phyloP scores from a whole-genome alignment of 768 basidiomycete genomes.

The Rossbeevera mucosa region DNA sequence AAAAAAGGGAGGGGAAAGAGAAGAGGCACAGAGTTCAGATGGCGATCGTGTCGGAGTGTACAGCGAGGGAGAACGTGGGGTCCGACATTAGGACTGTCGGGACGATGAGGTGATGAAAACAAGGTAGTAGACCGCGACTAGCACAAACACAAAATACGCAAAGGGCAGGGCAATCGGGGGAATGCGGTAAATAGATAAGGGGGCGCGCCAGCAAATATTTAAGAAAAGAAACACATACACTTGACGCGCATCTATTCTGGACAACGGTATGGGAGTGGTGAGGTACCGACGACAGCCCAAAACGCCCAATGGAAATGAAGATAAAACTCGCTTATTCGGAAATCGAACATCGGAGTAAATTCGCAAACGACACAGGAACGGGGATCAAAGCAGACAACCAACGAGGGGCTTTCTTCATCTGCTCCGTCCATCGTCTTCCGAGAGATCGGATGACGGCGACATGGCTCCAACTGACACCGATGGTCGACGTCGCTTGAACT shows the following conservation, averaged over 20 bases:
- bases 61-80: slow-evolving; percentile 12
- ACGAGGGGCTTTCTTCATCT: slow-evolving; percentile 6
- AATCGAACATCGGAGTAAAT: slow-evolving; percentile 15
- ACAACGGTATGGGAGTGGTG: slow-evolving; percentile 12
- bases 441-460: slow-evolving; percentile 20
- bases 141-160: slow-evolving; percentile 2
- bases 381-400: slow-evolving; percentile 3
- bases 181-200: background rate
- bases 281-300: background rate
- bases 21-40: background rate
- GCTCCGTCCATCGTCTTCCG: slow-evolving; percentile 12
- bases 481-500: slow-evolving; percentile 33
- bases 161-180: background rate
- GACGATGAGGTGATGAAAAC: slow-evolving; percentile 1
- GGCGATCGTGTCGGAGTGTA: slow-evolving; percentile 16
- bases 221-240: slow-evolving; percentile 3
- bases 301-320: slow-evolving; percentile 6
- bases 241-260: slow-evolving; percentile 19
- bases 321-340: slow-evolving; percentile 1
- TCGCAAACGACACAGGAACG: slow-evolving; percentile 9
- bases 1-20: background rate
- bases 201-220: background rate
- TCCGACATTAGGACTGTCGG: slow-evolving; percentile 8
- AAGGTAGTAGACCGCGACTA: background rate
- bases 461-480: slow-evolving; percentile 27